Percentiles rank a stretch among this genome's conserved stretches.
These are phyloP conservation scores for Leptographium radiaticola DNA, from an alignment of 2,329 filamentous ascomycete species.

Conservation along the genomic window DNA sequence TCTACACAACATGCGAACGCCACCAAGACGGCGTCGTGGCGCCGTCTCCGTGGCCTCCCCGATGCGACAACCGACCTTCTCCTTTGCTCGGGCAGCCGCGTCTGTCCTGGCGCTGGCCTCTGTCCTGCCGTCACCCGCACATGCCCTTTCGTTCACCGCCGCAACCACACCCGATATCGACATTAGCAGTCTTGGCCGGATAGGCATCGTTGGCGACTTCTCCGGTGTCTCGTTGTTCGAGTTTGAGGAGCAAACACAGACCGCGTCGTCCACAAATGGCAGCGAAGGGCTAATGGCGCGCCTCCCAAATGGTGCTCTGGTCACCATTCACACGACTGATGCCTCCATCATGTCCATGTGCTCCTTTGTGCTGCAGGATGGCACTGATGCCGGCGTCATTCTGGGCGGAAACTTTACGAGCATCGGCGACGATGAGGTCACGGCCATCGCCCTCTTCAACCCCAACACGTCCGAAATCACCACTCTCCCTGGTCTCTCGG, in stretches of 20 bases:
- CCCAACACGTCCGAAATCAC: conserved; percentile 56
- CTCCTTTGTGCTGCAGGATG: conserved; percentile 54
- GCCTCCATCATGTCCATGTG: conserved; percentile 85
- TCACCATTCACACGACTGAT: conserved; percentile 62
- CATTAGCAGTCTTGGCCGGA: conserved; percentile 62
- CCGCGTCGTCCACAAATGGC: conserved; percentile 56
- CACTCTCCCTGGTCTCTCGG: conserved; percentile 67
- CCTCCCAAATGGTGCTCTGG: conserved; percentile 75
- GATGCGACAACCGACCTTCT: not conserved
- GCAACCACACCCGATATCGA: conserved; percentile 63
- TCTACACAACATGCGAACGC: conserved; percentile 32
- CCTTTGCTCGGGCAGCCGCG: conserved; percentile 4
- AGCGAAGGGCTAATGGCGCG: conserved; percentile 68
- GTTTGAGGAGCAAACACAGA: conserved; percentile 66
- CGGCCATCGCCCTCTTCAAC: conserved; percentile 71
- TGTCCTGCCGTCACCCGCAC: conserved; percentile 26
- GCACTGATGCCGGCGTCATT: conserved; percentile 58
- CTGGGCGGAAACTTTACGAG: conserved; percentile 95
- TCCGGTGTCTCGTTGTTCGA: conserved; percentile 82
- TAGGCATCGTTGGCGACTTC: conserved; percentile 82
- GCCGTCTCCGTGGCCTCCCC: conserved; percentile 12
- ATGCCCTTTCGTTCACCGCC: conserved; percentile 44
- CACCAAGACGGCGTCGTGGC: conserved; percentile 27
- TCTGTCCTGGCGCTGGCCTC: conserved; percentile 26
- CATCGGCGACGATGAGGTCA: conserved; percentile 61